Conservation (phyloP, 1,139 yeast species). For the Hanseniaspora gamundiae region DNA sequence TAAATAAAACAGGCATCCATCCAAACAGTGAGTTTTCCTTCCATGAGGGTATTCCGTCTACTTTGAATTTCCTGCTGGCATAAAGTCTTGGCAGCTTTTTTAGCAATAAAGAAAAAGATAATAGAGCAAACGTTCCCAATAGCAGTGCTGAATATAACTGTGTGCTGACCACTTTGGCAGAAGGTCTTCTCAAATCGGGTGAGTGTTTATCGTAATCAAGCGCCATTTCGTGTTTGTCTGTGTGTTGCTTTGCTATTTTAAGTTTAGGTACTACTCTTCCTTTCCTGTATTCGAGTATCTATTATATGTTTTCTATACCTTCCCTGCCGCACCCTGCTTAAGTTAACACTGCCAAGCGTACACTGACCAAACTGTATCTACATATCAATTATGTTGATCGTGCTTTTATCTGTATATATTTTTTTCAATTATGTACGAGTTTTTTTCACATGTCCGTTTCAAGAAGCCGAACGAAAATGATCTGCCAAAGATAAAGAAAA, state of each 20-base stretch:
- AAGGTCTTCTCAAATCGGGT: conserved; percentile 31
- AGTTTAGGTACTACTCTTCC: too few species aligned
- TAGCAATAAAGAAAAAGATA: conserved; percentile 52
- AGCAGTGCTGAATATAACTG: conserved; percentile 51
- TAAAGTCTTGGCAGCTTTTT: conserved; percentile 60
- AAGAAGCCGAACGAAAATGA: neutral
- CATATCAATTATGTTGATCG: too few species aligned
- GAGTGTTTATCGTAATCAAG: neutral
- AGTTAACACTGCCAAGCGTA: too few species aligned
- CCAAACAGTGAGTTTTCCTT: conserved; percentile 39
- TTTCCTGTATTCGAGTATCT: too few species aligned
- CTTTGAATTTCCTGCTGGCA: conserved; percentile 37
- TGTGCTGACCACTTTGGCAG: conserved; percentile 31
- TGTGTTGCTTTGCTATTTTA: neutral
- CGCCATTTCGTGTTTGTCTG: neutral
- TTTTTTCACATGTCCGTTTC: neutral
- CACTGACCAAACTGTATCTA: too few species aligned
- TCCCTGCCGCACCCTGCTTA: too few species aligned
- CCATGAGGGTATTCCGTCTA: conserved; percentile 27
- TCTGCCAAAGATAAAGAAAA: neutral
- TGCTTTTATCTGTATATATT: too few species aligned
- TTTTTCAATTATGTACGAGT: neutral
- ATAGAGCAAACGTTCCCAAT: conserved; percentile 52
- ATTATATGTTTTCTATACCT: too few species aligned
- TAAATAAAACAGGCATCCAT: conserved; percentile 61